phyloP scores from a whole-genome alignment of 2,329 filamentous ascomycete species.

The Verticillium nonalfalfae region DNA sequence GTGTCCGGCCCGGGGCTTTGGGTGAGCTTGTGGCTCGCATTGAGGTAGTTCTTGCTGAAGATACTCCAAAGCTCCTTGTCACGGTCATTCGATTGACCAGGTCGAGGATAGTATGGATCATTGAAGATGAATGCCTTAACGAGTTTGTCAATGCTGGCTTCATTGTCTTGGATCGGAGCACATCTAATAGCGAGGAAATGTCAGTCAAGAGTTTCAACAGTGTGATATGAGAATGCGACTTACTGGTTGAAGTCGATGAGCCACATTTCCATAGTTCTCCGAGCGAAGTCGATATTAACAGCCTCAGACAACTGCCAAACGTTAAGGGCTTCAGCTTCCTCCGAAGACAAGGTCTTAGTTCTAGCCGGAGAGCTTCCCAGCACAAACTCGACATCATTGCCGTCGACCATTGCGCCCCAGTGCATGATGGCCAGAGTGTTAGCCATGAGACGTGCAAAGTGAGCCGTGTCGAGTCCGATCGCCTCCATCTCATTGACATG shows the following conservation, averaged over 20 bases:
- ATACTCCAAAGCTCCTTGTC: constrained; percentile 56
- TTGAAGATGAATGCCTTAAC: neutral
- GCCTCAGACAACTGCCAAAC: too few relatives aligned
- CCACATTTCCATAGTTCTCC: too few relatives aligned
- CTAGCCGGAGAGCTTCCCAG: neutral
- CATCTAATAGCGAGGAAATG: neutral
- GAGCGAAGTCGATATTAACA: too few relatives aligned
- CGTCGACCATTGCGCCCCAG: too few relatives aligned
- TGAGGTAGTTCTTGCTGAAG: constrained; percentile 54
- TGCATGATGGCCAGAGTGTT: too few relatives aligned
- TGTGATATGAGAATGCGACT: neutral
- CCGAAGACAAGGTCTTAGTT: neutral
- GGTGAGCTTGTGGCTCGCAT: constrained; percentile 20
- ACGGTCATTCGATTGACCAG: neutral
- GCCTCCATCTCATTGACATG: too few relatives aligned
- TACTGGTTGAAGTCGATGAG: too few relatives aligned
- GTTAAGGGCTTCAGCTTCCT: neutral
- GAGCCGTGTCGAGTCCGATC: too few relatives aligned
- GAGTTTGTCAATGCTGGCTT: neutral
- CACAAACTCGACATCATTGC: too few relatives aligned
- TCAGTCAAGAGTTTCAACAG: neutral
- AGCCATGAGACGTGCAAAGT: too few relatives aligned
- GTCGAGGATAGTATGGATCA: neutral
- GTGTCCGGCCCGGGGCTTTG: neutral
- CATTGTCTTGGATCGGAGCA: neutral